Evolutionary conservation across 805 yeast genomes (phyloP).

Genomic region (Monosporozyma aquatica): DNA sequence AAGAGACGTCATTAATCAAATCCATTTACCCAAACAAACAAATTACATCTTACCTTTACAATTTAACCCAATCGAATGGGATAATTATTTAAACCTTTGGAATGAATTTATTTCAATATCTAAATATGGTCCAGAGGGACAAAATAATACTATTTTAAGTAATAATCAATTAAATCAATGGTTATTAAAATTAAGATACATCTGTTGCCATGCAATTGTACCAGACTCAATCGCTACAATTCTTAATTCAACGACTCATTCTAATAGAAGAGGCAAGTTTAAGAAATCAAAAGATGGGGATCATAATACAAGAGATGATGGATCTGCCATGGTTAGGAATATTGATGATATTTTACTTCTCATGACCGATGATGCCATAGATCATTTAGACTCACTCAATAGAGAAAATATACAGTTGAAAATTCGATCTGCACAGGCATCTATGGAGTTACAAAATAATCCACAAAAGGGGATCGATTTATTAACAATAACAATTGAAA

Average conservation of each 20-base stretch:
- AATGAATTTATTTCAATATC: slow-evolving; percentile 50
- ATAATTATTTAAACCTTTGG: slow-evolving; percentile 61
- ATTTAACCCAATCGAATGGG: slow-evolving; percentile 76
- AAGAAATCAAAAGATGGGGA: slow-evolving; percentile 5
- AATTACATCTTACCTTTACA: slow-evolving; percentile 62
- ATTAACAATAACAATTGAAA: slow-evolving; percentile 36
- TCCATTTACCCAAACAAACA: slow-evolving; percentile 69
- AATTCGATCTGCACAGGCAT: slow-evolving; percentile 59
- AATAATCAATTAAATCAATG: slow-evolving; percentile 54
- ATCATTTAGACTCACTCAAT: slow-evolving; percentile 41
- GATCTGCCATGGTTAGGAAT: slow-evolving; percentile 11
- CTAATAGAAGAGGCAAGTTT: not conserved
- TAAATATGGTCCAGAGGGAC: slow-evolving; percentile 40
- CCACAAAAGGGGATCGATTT: slow-evolving; percentile 43
- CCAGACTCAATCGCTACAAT: slow-evolving; percentile 13
- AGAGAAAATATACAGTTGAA: slow-evolving; percentile 37
- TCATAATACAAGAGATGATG: not conserved
- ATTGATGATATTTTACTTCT: slow-evolving; percentile 60
- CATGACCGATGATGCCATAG: slow-evolving; percentile 50
- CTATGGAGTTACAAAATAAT: slow-evolving; percentile 44
- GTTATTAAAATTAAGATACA: slow-evolving; percentile 61
- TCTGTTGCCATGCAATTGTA: slow-evolving; percentile 69
- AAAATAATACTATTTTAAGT: slow-evolving; percentile 45
- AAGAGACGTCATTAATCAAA: slow-evolving; percentile 68
- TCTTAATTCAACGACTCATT: not conserved